These are phyloP conservation scores for Rhizophagus prolifer DNA, from an alignment of 192 early-diverging fungal species.

Conservation along the genomic window DNA sequence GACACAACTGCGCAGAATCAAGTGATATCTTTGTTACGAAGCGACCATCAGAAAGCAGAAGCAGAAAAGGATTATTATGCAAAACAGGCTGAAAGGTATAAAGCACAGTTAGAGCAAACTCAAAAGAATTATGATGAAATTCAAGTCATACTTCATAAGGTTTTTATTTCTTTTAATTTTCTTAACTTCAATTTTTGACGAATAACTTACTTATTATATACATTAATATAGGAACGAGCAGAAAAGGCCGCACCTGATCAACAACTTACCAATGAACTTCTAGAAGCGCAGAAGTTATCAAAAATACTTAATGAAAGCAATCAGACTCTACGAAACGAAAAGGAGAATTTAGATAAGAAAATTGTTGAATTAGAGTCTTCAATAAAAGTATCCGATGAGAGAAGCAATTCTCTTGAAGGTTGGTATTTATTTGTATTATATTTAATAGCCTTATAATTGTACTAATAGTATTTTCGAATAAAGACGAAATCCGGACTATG, in stretches of 20 bases:
- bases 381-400: constrained; percentile 1
- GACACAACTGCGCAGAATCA: constrained; percentile 50
- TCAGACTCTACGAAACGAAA: constrained; percentile 65
- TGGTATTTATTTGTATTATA: not conserved
- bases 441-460: too few species aligned
- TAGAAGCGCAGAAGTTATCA: constrained; percentile 66
- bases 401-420: constrained; percentile 3
- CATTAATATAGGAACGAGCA: not conserved
- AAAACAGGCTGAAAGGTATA: constrained; percentile 67
- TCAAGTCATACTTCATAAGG: constrained; percentile 53
- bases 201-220: not conserved
- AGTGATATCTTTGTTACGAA: constrained; percentile 65
- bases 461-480: not conserved
- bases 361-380: constrained; percentile 42
- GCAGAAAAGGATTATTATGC: constrained; percentile 64
- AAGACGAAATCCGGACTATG: not conserved
- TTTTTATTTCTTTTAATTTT: constrained; percentile 44
- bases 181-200: constrained; percentile 14
- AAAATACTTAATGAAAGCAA: constrained; percentile 78
- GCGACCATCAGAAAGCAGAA: constrained; percentile 72
- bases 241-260: constrained; percentile 26
- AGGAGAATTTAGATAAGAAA: constrained; percentile 39
- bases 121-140: constrained; percentile 69
- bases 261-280: constrained; percentile 56
- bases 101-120: constrained; percentile 61